phyloP scores from a whole-genome alignment of 2,329 filamentous ascomycete species.

The Pseudogymnoascus sp. region DNA sequence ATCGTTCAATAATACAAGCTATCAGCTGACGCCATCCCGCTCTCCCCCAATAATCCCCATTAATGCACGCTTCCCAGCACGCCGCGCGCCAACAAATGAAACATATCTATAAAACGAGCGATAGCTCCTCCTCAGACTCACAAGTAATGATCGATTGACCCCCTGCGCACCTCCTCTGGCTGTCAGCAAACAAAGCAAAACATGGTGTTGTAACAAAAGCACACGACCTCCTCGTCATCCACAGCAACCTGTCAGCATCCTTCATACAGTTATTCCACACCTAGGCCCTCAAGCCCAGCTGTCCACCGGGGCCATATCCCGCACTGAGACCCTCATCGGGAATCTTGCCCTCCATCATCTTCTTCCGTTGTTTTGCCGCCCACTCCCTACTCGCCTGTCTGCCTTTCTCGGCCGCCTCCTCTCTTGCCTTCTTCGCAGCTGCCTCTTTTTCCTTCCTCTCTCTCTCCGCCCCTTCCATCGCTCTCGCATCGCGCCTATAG shows the following conservation, averaged over 20 bases:
- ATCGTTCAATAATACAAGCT: constrained; percentile 8
- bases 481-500: constrained; percentile 43
- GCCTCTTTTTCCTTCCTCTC: constrained; percentile 48
- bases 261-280: neutral
- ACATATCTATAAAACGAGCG: neutral
- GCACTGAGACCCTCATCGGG: constrained; percentile 19
- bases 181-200: constrained; percentile 1
- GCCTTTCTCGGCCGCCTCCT: constrained; percentile 54
- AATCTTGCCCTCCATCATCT: constrained; percentile 15
- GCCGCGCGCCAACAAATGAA: constrained; percentile 3
- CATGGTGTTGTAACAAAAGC: neutral
- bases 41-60: neutral
- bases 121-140: neutral
- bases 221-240: neutral
- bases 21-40: neutral
- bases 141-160: neutral
- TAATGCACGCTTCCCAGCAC: neutral
- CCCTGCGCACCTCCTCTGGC: neutral
- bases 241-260: neutral
- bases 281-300: constrained; percentile 17
- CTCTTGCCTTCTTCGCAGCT: constrained; percentile 45
- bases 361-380: constrained; percentile 46
- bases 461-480: constrained; percentile 39
- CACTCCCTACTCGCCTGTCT: constrained; percentile 52
- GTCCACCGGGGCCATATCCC: constrained; percentile 23